Conservation (phyloP, 352 stramenopile genomes). For the Sclerospora graminicola region DNA sequence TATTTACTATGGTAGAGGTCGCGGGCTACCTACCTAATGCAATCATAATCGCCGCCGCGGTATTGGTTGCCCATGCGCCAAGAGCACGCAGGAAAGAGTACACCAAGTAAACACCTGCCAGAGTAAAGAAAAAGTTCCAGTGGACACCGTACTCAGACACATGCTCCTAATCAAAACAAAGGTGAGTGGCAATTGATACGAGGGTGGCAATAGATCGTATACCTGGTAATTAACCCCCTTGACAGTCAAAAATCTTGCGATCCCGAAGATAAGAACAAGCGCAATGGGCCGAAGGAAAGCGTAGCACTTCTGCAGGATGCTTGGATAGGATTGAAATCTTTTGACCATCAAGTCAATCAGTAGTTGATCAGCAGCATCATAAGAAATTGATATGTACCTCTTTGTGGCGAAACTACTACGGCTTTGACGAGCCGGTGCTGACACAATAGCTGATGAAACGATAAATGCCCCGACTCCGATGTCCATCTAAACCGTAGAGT, state of each 20-base stretch:
- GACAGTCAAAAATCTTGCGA: conserved; percentile 62
- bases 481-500: conserved; percentile 85
- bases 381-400: conserved; percentile 2
- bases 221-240: conserved; percentile 85
- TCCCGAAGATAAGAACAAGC: conserved; percentile 55
- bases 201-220: background rate
- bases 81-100: conserved; percentile 48
- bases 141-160: conserved; percentile 98
- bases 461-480: conserved; percentile 93
- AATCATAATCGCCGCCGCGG: conserved; percentile 32
- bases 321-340: conserved; percentile 9
- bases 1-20: too few species aligned
- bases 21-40: conserved; percentile 21
- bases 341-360: background rate
- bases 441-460: conserved; percentile 80
- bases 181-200: background rate
- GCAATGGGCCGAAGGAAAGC: conserved; percentile 59
- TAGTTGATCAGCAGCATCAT: background rate
- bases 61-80: conserved; percentile 33
- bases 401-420: conserved; percentile 19
- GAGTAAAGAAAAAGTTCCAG: conserved; percentile 99
- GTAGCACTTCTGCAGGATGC: conserved; percentile 26
- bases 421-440: conserved; percentile 44
- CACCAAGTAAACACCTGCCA: conserved; percentile 75
- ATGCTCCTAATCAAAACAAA: conserved; percentile 66